A percentile compares a stretch with the other conserved stretches of the same genome.
Evolutionary conservation across 352 stramenopile genomes (phyloP).

Genomic region (Thraustochytrium striatum): DNA sequence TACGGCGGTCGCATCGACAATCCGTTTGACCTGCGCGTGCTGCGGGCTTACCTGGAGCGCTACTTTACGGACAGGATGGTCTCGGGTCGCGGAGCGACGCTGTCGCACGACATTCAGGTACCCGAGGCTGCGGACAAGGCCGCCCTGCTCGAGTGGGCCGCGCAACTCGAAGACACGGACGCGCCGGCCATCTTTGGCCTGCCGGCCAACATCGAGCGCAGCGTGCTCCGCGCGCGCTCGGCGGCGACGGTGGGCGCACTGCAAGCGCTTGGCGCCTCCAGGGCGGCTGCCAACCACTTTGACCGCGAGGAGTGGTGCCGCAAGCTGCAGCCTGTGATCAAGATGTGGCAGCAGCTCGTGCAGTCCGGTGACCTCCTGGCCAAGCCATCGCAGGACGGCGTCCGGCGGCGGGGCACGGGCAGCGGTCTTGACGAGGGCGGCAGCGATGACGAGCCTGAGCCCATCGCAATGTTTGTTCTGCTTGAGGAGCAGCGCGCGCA

Average conservation of each 20-base stretch:
- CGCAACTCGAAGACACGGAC: slow-evolving; percentile 54
- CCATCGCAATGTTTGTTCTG: slow-evolving; percentile 78
- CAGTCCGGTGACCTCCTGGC: background rate
- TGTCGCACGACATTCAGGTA: background rate
- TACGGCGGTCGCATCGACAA: slow-evolving; percentile 90
- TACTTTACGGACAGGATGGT: slow-evolving; percentile 69
- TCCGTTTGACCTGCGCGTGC: slow-evolving; percentile 79
- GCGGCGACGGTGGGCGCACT: slow-evolving; percentile 75
- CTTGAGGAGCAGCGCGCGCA: slow-evolving; percentile 77
- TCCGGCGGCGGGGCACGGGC: too few relatives aligned
- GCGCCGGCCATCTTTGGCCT: slow-evolving; percentile 77
- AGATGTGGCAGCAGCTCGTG: slow-evolving; percentile 78
- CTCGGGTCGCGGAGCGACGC: background rate
- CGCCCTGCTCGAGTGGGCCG: slow-evolving; percentile 34
- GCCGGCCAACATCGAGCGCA: slow-evolving; percentile 88
- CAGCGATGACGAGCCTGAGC: slow-evolving; percentile 51
- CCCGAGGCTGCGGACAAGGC: slow-evolving; percentile 3
- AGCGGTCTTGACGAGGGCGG: background rate
- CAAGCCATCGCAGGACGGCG: background rate
- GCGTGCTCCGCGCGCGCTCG: slow-evolving; percentile 80
- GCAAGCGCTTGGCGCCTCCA: slow-evolving; percentile 69
- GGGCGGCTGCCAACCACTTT: slow-evolving; percentile 67
- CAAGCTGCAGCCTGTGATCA: slow-evolving; percentile 77
- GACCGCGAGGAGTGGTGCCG: slow-evolving; percentile 81
- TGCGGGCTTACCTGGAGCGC: slow-evolving; percentile 73